Conservation (phyloP, 805 yeast genomes). For the Schwanniomyces yamadae region DNA sequence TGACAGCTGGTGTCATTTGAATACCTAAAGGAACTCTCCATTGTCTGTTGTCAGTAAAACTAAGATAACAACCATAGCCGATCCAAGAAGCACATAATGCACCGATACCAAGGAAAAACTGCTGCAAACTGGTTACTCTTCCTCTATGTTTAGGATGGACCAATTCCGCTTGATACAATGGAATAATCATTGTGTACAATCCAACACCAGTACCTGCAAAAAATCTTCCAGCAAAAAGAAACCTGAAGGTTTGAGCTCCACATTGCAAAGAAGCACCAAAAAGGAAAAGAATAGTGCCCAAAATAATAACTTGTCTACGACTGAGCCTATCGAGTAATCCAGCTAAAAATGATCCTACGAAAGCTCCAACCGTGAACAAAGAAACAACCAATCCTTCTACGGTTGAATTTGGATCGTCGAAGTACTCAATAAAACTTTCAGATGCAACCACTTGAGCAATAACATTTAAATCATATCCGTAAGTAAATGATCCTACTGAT, state of each 20-base stretch:
- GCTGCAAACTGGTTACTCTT: slow-evolving; percentile 27
- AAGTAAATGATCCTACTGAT: slow-evolving; percentile 16
- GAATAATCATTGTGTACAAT: slow-evolving; percentile 40
- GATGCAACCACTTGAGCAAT: slow-evolving; percentile 30
- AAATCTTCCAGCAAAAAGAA: slow-evolving; percentile 43
- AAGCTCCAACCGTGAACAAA: slow-evolving; percentile 14
- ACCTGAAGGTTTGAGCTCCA: slow-evolving; percentile 18
- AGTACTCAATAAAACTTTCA: slow-evolving; percentile 14
- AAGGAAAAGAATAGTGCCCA: not conserved
- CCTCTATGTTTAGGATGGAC: slow-evolving; percentile 39
- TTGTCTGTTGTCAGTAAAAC: slow-evolving; percentile 42
- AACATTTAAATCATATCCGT: slow-evolving; percentile 29
- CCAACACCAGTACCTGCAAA: slow-evolving; percentile 44
- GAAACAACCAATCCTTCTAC: slow-evolving; percentile 13
- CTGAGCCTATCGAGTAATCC: slow-evolving; percentile 10
- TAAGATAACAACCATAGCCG: slow-evolving; percentile 13
- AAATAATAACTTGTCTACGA: not conserved
- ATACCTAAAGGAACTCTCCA: slow-evolving; percentile 18
- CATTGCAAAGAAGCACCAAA: not conserved
- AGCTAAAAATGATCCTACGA: slow-evolving; percentile 14
- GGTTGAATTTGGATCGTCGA: slow-evolving; percentile 11
- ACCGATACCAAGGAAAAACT: slow-evolving; percentile 37
- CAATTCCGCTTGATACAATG: slow-evolving; percentile 46
- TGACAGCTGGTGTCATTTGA: slow-evolving; percentile 37
- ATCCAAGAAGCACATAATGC: slow-evolving; percentile 35